Conservation (phyloP, 306 rosid species). For the Vicia villosa region DNA sequence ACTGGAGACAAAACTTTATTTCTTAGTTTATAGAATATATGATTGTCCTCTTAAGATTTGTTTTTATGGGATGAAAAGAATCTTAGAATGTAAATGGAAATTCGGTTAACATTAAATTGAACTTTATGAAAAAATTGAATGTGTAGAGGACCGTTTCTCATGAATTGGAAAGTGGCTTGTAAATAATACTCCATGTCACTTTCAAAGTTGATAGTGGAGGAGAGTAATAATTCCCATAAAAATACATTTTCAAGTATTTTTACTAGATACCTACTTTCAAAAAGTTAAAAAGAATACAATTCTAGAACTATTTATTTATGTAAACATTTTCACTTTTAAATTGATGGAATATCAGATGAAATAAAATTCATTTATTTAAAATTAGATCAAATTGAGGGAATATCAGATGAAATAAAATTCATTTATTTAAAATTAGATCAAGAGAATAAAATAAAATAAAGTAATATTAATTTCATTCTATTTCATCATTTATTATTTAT, state of each 20-base stretch:
- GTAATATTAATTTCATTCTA: too few species aligned
- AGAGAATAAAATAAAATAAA: too few species aligned
- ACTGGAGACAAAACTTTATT: conserved; percentile 4
- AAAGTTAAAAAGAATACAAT: neutral
- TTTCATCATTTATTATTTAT: too few species aligned
- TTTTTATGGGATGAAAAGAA: conserved; percentile 21
- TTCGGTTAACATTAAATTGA: too few species aligned
- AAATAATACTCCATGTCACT: neutral
- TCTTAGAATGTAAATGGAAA: conserved; percentile 15
- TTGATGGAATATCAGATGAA: too few species aligned
- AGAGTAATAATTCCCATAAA: conserved; percentile 1
- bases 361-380: too few species aligned
- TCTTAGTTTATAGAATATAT: conserved; percentile 17
- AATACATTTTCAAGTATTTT: neutral
- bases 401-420: too few species aligned
- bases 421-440: too few species aligned
- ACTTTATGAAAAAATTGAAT: too few species aligned
- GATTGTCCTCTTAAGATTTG: conserved; percentile 11
- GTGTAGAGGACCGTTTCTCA: neutral
- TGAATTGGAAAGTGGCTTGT: conserved; percentile 17
- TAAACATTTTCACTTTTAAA: too few species aligned
- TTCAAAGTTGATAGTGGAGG: conserved; percentile 10
- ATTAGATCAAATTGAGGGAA: too few species aligned
- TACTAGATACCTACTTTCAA: neutral
- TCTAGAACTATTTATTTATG: too few species aligned